Conservation (phyloP, 345 rosid species). For the Carallia pectinifolia region DNA sequence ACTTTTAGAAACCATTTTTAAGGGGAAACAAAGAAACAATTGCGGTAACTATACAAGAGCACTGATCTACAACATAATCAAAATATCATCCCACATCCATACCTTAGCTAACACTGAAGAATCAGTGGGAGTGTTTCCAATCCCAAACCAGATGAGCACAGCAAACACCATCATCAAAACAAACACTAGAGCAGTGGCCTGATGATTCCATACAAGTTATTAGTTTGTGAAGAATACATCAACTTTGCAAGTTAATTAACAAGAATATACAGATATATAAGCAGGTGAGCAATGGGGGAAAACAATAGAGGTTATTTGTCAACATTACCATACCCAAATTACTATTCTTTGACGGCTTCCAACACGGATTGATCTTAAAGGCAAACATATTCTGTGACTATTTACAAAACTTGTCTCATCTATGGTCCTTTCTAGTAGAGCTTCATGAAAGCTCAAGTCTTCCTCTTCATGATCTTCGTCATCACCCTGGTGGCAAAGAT, state of each 20-base stretch:
- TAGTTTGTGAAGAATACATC: background rate
- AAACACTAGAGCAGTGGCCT: slow-evolving; percentile 44
- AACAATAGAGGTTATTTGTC: slow-evolving; percentile 3
- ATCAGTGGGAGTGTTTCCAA: slow-evolving; percentile 38
- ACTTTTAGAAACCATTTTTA: too few relatives aligned
- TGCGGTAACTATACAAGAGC: background rate
- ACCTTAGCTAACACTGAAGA: slow-evolving; percentile 52
- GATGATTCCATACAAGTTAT: slow-evolving; percentile 16
- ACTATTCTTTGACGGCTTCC: slow-evolving; percentile 69
- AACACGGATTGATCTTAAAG: slow-evolving; percentile 45
- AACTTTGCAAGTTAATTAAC: background rate
- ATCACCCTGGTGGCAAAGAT: slow-evolving; percentile 63
- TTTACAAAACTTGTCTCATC: slow-evolving; percentile 38
- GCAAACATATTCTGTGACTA: slow-evolving; percentile 42
- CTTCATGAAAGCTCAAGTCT: slow-evolving; percentile 48
- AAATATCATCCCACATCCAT: slow-evolving; percentile 19
- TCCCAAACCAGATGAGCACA: slow-evolving; percentile 55
- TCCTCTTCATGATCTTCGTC: slow-evolving; percentile 68
- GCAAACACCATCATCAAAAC: slow-evolving; percentile 48
- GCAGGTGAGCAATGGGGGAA: background rate
- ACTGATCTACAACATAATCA: background rate
- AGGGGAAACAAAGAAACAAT: background rate
- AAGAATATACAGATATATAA: slow-evolving; percentile 1
- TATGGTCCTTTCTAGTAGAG: slow-evolving; percentile 43
- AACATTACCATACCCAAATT: slow-evolving; percentile 43